Base-by-base conservation (phyloP, 768 basidiomycete species). In the Rhizopogon vesiculosus region DNA sequence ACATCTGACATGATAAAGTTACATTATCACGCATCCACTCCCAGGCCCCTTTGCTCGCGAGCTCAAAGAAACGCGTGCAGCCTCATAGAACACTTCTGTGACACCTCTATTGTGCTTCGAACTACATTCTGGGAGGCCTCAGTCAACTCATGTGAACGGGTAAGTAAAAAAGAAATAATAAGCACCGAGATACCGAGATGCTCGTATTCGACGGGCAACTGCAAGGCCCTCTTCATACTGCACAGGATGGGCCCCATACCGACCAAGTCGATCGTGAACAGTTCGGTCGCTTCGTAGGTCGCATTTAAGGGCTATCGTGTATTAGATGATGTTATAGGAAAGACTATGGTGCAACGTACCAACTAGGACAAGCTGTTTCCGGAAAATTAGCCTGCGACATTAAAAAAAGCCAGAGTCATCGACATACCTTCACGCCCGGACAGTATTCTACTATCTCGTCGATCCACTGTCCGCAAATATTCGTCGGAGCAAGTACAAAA, bases 41-140 rank as follows among this genome's bases (percentile, higher is more conserved):
- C 79, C 79, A 35, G 85, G 68, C 7, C 86, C 84, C 68, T 84
- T 89, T n/a, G 86, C 72, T 43, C 87, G 80, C 22, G 87, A 87
- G 59, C 80, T 84, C 55, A 94, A 71, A 28, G 91, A 90, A 10
- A 93, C 91, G 2, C 91, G 84, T 0, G 91, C 92, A 5, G 91
- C 90, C 68, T 98, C 96, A 61, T 90, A 82, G 65, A 98, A 94
- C 8, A 95, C 93, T 67, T 98, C 95, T 29, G 83, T 78, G 10
- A 98, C 94, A 4, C 96, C 96, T 46, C 96, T 84, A 62, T 97
- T 95, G 65, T 96, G 93, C 71, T 98, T 98, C 7, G 96, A 94
- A 60, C 93, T 96, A 67, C 96, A 98, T 77, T 98, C 95, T 97
- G 64, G 3, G 39, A 42, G 15, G 35, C 56, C 33, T 35, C 45